Evolutionary conservation across 2,329 filamentous ascomycete species (phyloP), one percentile per base, ranked within the genome.

Genomic region (Fusarium torulosum): DNA sequence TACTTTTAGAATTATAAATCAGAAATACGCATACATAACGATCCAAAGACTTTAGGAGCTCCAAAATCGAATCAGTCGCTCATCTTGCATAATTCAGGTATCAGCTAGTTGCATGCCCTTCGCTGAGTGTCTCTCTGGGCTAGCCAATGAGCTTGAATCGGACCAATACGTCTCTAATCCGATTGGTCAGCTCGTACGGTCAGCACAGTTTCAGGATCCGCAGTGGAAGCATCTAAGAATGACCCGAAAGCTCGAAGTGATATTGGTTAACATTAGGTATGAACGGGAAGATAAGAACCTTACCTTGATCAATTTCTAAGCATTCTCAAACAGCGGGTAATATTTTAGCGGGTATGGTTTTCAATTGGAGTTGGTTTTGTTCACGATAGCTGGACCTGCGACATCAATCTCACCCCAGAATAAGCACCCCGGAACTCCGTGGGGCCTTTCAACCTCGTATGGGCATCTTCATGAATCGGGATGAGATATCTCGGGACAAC

Each of bases 141-240:
- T 7, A 11, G 20, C 53, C 27, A 52, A 42, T 53, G 6, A n/a
- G 3, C 3, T 2, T 21, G 7, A n/a, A 35, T 4, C 37, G 25
- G 2, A 4, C 1, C 1, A 17, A 23, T 15, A 1, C 15, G 13
- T 15, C 13, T 20, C 1, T 3, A 17, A 19, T 2, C 2, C 8
- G 13, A 58, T 38, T 55, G 54, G 54, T 8, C 20, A 9, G 4
- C 13, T 58, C 54, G 54, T 58, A 45, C 7, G 15, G 54, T 29
- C 46, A 20, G 0, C 33, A 6, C 17, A 5, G 35, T 1, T 17
- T 13, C 31, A 5, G 17, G 17, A 10, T 5, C 15, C 21, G n/a
- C 17, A 37, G 8, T 37, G 17, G 5, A 27, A 19, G 9, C 23
- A n/a, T 29, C 6, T n/a, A 37, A 37, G 35, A 37, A 37, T 37